These are phyloP conservation scores for Penicillium paradoxum DNA, from an alignment of 495 filamentous ascomycete genomes.

Conservation along the genomic window DNA sequence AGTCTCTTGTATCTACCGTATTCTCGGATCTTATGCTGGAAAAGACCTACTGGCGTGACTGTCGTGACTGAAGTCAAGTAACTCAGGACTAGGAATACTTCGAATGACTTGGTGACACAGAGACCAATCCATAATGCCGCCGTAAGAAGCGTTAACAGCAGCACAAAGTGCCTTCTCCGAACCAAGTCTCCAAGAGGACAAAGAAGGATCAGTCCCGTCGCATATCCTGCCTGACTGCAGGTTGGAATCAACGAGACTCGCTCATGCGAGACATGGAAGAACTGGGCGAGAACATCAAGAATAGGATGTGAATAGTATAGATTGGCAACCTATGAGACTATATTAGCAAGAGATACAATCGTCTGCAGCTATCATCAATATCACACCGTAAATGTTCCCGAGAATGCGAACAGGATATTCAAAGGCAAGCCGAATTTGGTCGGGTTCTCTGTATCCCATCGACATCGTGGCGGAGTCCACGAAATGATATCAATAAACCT, in stretches of 20 bases:
- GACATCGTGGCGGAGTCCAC: conserved; percentile 54
- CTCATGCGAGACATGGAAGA: conserved; percentile 57
- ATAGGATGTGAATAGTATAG: conserved; percentile 71
- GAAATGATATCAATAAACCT: conserved; percentile 25
- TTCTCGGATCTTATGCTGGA: not conserved
- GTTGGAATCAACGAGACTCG: conserved; percentile 62
- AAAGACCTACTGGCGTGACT: conserved; percentile 57
- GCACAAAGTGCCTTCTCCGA: conserved; percentile 62
- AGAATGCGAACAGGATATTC: conserved; percentile 58
- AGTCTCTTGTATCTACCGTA: not conserved
- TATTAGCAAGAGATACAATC: not conserved
- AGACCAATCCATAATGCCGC: conserved; percentile 63
- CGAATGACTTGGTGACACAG: conserved; percentile 62
- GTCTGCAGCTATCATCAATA: not conserved
- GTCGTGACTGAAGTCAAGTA: conserved; percentile 70
- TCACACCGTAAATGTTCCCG: conserved; percentile 29
- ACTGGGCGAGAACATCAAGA: conserved; percentile 56
- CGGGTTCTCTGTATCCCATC: conserved; percentile 53
- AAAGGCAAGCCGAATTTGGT: conserved; percentile 54
- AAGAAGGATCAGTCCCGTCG: conserved; percentile 65
- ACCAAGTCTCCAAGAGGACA: conserved; percentile 78
- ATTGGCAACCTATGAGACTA: conserved; percentile 48
- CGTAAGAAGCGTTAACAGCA: conserved; percentile 61
- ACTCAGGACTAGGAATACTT: conserved; percentile 60
- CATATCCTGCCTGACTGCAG: conserved; percentile 77